Percentiles rank a stretch among this genome's conserved stretches.
Evolutionary conservation across 331 rosid genomes (phyloP).

Genomic region (Erythrophleum ivorense): DNA sequence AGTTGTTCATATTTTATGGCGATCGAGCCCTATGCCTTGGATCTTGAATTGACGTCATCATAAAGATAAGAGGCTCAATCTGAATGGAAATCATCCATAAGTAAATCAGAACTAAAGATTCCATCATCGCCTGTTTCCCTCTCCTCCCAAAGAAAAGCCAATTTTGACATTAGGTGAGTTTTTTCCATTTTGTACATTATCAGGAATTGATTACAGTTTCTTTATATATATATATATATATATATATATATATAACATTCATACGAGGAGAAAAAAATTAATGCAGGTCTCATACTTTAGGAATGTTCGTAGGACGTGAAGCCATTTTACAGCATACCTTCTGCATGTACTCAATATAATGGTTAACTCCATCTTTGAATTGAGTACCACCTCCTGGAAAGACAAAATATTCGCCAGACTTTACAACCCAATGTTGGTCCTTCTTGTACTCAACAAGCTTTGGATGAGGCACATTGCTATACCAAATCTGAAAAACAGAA

Average conservation of each 20-base stretch:
- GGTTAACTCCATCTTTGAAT: slow-evolving; percentile 89
- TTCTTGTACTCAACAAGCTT: slow-evolving; percentile 97
- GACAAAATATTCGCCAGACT: slow-evolving; percentile 69
- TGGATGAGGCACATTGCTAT: slow-evolving; percentile 84
- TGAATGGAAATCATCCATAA: neutral
- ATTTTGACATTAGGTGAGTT: neutral
- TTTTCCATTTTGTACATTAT: neutral
- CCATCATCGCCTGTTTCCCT: slow-evolving; percentile 5
- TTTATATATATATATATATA: neutral
- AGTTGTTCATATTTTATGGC: neutral
- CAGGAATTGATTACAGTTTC: slow-evolving; percentile 19
- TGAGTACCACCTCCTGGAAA: slow-evolving; percentile 99
- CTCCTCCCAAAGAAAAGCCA: slow-evolving; percentile 11
- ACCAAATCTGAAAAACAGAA: slow-evolving; percentile 73
- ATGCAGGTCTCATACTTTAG: neutral
- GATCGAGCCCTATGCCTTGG: neutral
- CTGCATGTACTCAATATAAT: slow-evolving; percentile 62
- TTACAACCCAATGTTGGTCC: slow-evolving; percentile 88
- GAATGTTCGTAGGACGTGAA: slow-evolving; percentile 1
- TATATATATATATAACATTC: neutral
- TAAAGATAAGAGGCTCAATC: neutral
- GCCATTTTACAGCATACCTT: slow-evolving; percentile 54
- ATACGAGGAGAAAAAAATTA: neutral
- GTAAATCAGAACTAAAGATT: slow-evolving; percentile 24
- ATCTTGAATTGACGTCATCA: neutral